Evolutionary conservation across 2,329 filamentous ascomycete genomes (phyloP), one percentile per base, ranked within the genome.

Genomic region (Botrytis fragariae): DNA sequence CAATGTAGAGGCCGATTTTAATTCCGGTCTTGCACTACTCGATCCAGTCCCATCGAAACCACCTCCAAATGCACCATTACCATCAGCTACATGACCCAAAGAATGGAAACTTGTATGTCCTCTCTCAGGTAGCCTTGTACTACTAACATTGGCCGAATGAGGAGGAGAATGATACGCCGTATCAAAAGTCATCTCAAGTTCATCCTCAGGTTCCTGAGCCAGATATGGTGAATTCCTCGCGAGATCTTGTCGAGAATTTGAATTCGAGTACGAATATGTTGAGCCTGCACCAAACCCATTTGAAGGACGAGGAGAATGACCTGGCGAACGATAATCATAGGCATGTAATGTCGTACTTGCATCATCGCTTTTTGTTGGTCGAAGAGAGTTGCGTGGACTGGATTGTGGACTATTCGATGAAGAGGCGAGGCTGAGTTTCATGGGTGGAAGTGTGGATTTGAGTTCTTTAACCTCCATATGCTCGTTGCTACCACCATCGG

Each of bases 371-470:
- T 83, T 84, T 3, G 84, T 85, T 77, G 84, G 84, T 65, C 85
- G 83, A 32, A 87, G 77, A 4, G 77, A 76, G 51, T 72, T 44
- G 37, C 78, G 76, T 12, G 76, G 78, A 65, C 74, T 77, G 25
- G 73, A 68, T 18, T 37, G 45, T 8, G 54, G 64, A 22, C 32
- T 69, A 18, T 69, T 72, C 2, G 32, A 69, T 25, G 74, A 68
- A 22, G 77, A 72, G 32, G 69, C 70, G 5, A 91, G 78, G 74
- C 92, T 88, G 73, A 98, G 87, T 81, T 94, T 96, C 88, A 98
- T 97, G 0, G 95, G 93, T 63, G 95, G 95, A 37, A 98, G 84
- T 2, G 95, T 98, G 68, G 92, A 94, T 82, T 96, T 88, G 74
- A 98, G 88, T 83, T 98, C 93, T 80, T 90, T 91, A 76, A 97